phyloP scores from a whole-genome alignment of 2,329 filamentous ascomycete genomes.

The Pseudogymnoascus sp. region DNA sequence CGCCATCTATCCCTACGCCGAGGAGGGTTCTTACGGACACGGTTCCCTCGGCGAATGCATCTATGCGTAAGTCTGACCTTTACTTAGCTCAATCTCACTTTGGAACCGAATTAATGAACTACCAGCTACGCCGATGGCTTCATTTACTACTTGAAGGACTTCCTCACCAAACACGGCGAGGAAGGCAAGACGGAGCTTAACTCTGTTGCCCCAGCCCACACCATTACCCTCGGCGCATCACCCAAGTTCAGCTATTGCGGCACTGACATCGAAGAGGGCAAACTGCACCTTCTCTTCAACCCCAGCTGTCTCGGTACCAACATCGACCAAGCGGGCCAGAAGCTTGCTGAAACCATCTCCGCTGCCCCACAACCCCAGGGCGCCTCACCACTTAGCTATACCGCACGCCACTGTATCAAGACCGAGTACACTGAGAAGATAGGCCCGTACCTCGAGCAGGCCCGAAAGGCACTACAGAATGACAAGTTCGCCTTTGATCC shows the following conservation, averaged over 20 bases:
- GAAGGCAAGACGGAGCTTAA: constrained; percentile 40
- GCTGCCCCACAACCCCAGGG: constrained; percentile 30
- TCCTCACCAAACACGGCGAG: constrained; percentile 31
- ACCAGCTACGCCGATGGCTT: constrained; percentile 38
- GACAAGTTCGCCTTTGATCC: constrained; percentile 38
- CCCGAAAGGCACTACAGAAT: constrained; percentile 30
- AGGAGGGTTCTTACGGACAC: constrained; percentile 27
- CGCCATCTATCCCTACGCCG: constrained; percentile 40
- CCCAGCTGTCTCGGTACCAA: constrained; percentile 38
- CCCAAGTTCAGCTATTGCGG: constrained; percentile 38
- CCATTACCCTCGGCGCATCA: constrained; percentile 40
- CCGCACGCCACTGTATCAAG: constrained; percentile 36
- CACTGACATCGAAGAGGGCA: constrained; percentile 36
- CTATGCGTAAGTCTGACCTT: constrained; percentile 30
- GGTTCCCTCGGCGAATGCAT: constrained; percentile 38
- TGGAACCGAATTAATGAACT: neutral
- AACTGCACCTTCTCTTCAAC: constrained; percentile 41
- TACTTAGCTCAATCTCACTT: neutral
- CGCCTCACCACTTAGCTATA: constrained; percentile 33
- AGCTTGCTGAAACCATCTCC: constrained; percentile 40
- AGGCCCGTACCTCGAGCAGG: constrained; percentile 32
- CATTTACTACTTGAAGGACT: constrained; percentile 34
- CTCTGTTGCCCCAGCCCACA: constrained; percentile 35
- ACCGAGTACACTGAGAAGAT: constrained; percentile 38
- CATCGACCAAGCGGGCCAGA: constrained; percentile 30